Conservation (phyloP, 352 stramenopile genomes). For the Phytophthora idaei region DNA sequence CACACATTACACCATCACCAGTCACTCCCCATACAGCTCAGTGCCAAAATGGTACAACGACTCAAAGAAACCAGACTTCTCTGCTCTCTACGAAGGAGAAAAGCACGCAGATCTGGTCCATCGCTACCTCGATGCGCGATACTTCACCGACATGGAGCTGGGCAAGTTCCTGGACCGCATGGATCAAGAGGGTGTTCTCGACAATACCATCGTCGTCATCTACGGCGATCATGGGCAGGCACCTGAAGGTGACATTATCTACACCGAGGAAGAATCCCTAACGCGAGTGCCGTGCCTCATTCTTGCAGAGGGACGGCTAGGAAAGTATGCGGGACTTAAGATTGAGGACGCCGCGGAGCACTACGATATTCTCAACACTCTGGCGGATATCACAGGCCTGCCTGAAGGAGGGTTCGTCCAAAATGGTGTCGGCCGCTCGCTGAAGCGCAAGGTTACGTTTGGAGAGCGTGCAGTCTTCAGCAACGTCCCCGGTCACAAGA, state of each 20-base stretch:
- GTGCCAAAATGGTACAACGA: slow-evolving; percentile 48
- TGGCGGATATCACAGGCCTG: slow-evolving; percentile 64
- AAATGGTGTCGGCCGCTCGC: slow-evolving; percentile 54
- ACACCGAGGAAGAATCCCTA: slow-evolving; percentile 45
- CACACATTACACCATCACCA: slow-evolving; percentile 69
- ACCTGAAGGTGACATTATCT: slow-evolving; percentile 46
- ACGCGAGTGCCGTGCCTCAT: slow-evolving; percentile 47
- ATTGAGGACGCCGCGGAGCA: slow-evolving; percentile 53
- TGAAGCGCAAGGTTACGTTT: slow-evolving; percentile 45
- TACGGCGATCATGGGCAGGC: slow-evolving; percentile 57
- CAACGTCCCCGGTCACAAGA: slow-evolving; percentile 55
- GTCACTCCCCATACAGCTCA: slow-evolving; percentile 41
- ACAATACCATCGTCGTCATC: slow-evolving; percentile 67
- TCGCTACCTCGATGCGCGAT: slow-evolving; percentile 59
- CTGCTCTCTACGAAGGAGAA: slow-evolving; percentile 46
- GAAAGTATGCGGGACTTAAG: slow-evolving; percentile 37
- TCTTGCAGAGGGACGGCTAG: slow-evolving; percentile 58
- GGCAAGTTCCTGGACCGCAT: slow-evolving; percentile 62
- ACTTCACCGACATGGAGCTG: slow-evolving; percentile 60
- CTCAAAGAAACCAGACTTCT: slow-evolving; percentile 57
- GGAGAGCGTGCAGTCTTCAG: slow-evolving; percentile 47
- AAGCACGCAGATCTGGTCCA: slow-evolving; percentile 38
- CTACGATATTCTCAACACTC: slow-evolving; percentile 67
- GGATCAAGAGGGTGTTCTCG: slow-evolving; percentile 42
- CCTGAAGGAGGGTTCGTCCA: slow-evolving; percentile 59